Evolutionary conservation across 2,329 filamentous ascomycete genomes (phyloP), one percentile per base, ranked within the genome.

Genomic region (Magnaporthiopsis rhizophila): DNA sequence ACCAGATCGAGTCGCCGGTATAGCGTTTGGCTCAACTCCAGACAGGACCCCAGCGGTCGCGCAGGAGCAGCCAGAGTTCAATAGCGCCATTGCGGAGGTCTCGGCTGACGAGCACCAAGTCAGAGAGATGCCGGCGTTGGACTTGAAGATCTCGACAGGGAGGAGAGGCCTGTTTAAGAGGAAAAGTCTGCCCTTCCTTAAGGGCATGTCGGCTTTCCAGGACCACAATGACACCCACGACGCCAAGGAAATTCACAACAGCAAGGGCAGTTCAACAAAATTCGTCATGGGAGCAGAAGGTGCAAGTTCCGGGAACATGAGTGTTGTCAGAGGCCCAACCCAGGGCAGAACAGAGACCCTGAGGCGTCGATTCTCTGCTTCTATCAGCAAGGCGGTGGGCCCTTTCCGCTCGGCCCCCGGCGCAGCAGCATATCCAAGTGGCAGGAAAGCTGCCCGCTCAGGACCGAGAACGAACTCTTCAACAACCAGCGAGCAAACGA

Each of bases 381-480:
- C 59, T 6, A 24, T 38, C 34, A 61, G 59, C 30, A 30, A 32
- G 13, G 34, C 32, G 8, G 45, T 61, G n/a, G 45, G 45, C 12
- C 59, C 59, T 38, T 61, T 61, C 34, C 59, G 59, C 34, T 28
- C 59, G 5, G 13, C 15, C n/a, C 59, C 30, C 53, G 58, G 12
- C 30, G 28, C 58, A 13, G 15, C 30, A 36, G 11, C 58, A 9
- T 18, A 28, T 28, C 58, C 58, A 6, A 21, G 28, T n/a, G 61
- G 50, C 59, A 45, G 28, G n/a, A 45, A 12, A 26, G 36, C 18
- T 53, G 50, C 18, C 28, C 18, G 45, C 30, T 11, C 45, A 6
- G 61, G 53, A 24, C 24, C 56, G 64, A 12, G 59, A 56, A 8
- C 62, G 64, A 2, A 67, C 62, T 58, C 67, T 67, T 65, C 45